Conservation (phyloP, 1,284 basidiomycete genomes). For the Malassezia arunalokei region DNA sequence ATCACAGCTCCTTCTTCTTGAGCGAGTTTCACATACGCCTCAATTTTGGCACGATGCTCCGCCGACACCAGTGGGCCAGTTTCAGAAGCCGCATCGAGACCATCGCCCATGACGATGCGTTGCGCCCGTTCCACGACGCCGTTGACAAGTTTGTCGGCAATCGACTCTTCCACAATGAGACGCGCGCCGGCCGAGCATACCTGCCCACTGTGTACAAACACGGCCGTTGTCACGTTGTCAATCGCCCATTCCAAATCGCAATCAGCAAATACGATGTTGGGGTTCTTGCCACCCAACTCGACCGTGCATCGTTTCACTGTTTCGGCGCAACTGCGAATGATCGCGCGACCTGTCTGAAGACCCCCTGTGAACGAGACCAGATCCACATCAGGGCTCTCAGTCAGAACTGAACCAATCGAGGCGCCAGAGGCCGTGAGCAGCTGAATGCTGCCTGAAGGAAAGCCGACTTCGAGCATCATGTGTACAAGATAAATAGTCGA, state of each 20-base stretch:
- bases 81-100: constrained; percentile 31
- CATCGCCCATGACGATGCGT: constrained; percentile 39
- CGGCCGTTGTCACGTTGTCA: constrained; percentile 41
- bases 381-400: constrained; percentile 36
- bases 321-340: constrained; percentile 33
- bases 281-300: constrained; percentile 45
- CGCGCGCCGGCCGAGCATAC: constrained; percentile 43
- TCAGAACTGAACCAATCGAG: constrained; percentile 34
- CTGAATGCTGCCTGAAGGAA: constrained; percentile 33
- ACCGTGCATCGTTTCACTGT: constrained; percentile 43
- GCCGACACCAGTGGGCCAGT: constrained; percentile 42
- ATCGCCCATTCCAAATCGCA: constrained; percentile 41
- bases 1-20: constrained; percentile 35
- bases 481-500: constrained; percentile 40
- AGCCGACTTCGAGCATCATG: constrained; percentile 39
- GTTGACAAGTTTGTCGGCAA: constrained; percentile 39
- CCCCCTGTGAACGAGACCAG: constrained; percentile 45
- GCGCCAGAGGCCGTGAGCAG: constrained; percentile 41
- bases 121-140: constrained; percentile 40
- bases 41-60: constrained; percentile 35
- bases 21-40: constrained; percentile 33
- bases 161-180: constrained; percentile 42
- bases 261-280: constrained; percentile 44
- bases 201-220: constrained; percentile 44
- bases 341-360: constrained; percentile 36